A percentile compares a stretch with the other conserved stretches of the same genome.
These are phyloP conservation scores for Emericellopsis atlantica DNA, from an alignment of 2,329 filamentous ascomycete genomes.

Conservation along the genomic window DNA sequence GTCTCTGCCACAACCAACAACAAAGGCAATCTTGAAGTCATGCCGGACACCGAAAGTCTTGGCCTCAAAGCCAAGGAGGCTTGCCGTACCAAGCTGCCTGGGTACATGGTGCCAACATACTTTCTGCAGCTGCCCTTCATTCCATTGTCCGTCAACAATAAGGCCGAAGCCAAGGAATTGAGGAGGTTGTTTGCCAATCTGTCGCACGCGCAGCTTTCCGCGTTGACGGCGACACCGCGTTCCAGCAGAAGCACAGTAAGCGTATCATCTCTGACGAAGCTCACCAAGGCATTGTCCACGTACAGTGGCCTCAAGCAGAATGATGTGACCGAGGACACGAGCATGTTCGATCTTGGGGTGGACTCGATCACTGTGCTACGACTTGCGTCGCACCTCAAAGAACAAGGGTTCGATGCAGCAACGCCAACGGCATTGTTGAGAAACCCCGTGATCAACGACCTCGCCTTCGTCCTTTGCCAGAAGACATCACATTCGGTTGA, in stretches of 20 bases:
- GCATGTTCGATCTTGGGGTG: slow-evolving; percentile 74
- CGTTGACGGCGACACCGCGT: slow-evolving; percentile 16
- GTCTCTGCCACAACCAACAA: slow-evolving; percentile 5
- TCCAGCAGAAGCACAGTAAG: not conserved
- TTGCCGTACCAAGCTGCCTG: slow-evolving; percentile 60
- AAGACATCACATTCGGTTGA: not conserved
- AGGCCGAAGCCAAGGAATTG: slow-evolving; percentile 64
- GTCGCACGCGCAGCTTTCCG: slow-evolving; percentile 47
- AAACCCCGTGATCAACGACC: slow-evolving; percentile 36
- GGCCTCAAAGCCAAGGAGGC: slow-evolving; percentile 37
- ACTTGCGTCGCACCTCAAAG: slow-evolving; percentile 52
- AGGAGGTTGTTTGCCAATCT: slow-evolving; percentile 52
- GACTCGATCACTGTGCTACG: slow-evolving; percentile 78
- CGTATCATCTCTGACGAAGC: slow-evolving; percentile 10
- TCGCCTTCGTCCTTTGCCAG: slow-evolving; percentile 24
- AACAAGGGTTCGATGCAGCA: slow-evolving; percentile 44
- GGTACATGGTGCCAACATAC: slow-evolving; percentile 87
- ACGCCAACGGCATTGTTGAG: slow-evolving; percentile 57
- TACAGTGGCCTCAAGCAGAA: slow-evolving; percentile 31
- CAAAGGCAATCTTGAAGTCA: slow-evolving; percentile 7
- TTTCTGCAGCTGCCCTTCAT: slow-evolving; percentile 59
- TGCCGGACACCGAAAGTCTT: slow-evolving; percentile 21
- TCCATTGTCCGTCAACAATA: slow-evolving; percentile 81
- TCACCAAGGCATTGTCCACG: slow-evolving; percentile 41
- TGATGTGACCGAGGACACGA: slow-evolving; percentile 41